Evolutionary conservation across 441 rosid species (phyloP).

Genomic region (Raphanus hybrid): DNA sequence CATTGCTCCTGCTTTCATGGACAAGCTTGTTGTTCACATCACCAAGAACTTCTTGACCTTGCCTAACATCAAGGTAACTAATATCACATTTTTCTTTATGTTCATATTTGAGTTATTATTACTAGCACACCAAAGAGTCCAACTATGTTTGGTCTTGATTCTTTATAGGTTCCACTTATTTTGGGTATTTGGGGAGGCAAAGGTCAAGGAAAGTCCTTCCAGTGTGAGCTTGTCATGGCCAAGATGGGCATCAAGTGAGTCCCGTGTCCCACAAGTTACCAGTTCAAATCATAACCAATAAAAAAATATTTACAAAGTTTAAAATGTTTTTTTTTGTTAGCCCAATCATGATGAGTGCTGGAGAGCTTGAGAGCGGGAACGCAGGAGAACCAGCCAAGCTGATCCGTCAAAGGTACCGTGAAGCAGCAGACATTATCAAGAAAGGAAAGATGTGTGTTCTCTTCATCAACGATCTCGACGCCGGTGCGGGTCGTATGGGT

Average conservation of each 20-base stretch:
- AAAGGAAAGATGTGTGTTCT: slow-evolving; percentile 97
- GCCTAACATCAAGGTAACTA: slow-evolving; percentile 84
- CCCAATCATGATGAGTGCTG: slow-evolving; percentile 99
- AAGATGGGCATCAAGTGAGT: slow-evolving; percentile 98
- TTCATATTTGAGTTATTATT: slow-evolving; percentile 16
- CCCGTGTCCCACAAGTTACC: not conserved
- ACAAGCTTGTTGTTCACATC: slow-evolving; percentile 95
- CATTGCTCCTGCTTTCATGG: slow-evolving; percentile 99
- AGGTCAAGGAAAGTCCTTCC: slow-evolving; percentile 99
- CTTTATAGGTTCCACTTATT: slow-evolving; percentile 78
- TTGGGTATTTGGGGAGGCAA: slow-evolving; percentile 99
- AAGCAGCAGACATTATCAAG: slow-evolving; percentile 92
- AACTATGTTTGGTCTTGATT: not conserved
- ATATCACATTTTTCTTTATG: not conserved
- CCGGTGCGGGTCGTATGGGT: slow-evolving; percentile 95
- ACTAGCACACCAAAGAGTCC: slow-evolving; percentile 2
- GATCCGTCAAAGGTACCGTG: slow-evolving; percentile 98
- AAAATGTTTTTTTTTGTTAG: slow-evolving; percentile 46
- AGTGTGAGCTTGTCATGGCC: slow-evolving; percentile 93
- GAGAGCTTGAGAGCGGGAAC: slow-evolving; percentile 98
- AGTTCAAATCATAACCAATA: not conserved
- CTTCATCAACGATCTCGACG: slow-evolving; percentile 98
- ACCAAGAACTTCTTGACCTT: slow-evolving; percentile 92
- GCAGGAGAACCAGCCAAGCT: slow-evolving; percentile 98
- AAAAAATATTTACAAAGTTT: not conserved